Percentiles rank a stretch among this genome's conserved stretches.
These are phyloP conservation scores for Pestalotiopsis sp. DNA, from an alignment of 2,329 filamentous ascomycete genomes.

Conservation along the genomic window DNA sequence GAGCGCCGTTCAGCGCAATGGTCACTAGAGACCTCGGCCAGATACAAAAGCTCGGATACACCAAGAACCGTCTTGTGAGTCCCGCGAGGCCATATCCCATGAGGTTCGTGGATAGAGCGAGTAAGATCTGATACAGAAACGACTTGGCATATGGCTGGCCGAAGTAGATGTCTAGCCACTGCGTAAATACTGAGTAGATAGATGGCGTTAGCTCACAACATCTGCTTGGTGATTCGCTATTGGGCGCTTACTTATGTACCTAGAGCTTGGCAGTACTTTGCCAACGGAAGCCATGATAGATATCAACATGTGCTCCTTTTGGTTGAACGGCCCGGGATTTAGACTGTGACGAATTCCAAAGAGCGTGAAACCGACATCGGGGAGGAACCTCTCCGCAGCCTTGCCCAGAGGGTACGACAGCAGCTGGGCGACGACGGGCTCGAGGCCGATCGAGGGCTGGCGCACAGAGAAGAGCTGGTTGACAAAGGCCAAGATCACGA, in stretches of 20 bases:
- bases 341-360: constrained; percentile 49
- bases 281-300: constrained; percentile 62
- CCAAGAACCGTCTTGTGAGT: constrained; percentile 23
- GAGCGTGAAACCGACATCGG: constrained; percentile 36
- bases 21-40: constrained; percentile 51
- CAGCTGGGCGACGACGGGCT: constrained; percentile 43
- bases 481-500: constrained; percentile 33
- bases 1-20: constrained; percentile 45
- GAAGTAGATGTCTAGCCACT: constrained; percentile 50
- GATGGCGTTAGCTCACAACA: constrained; percentile 45
- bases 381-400: constrained; percentile 35
- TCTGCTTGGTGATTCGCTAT: background rate
- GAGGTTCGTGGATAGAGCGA: constrained; percentile 52
- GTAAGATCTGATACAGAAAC: constrained; percentile 50
- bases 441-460: constrained; percentile 42
- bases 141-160: constrained; percentile 48
- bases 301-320: constrained; percentile 61
- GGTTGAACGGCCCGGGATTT: constrained; percentile 59
- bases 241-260: background rate
- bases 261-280: background rate
- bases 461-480: constrained; percentile 46
- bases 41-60: constrained; percentile 26
- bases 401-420: constrained; percentile 41
- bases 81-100: constrained; percentile 59
- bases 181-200: constrained; percentile 47